Base-by-base conservation (phyloP, 345 rosid genomes). In the Aquilaria sinensis region DNA sequence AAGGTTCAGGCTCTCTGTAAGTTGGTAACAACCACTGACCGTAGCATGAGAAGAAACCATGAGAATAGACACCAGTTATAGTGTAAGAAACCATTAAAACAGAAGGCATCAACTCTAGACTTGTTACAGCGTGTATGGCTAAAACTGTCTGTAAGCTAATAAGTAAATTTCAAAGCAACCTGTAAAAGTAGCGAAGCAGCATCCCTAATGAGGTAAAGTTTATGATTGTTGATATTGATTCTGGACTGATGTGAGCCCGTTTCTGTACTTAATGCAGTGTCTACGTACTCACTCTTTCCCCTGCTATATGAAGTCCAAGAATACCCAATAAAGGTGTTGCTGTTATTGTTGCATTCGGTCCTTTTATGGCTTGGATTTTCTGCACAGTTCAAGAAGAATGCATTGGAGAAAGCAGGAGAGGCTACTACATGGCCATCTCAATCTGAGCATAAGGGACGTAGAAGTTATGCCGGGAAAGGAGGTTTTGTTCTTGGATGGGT, bases 251-350 rank as follows among this genome's bases (percentile, higher is more conserved):
- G 4, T 30, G 6, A 30, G 43, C 58, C 14, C 1, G 23, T 74
- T 45, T 32, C 70, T 43, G 31, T 69, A 47, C 53, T 34, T 52
- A 8, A 13, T 78, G 87, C 95, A 93, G 97, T 80, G 53, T 88
- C 86, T 56, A 83, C 87, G 74, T 90, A 88, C 70, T 94, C 97
- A 3, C 76, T 94, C 23, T 86, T 90, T 61, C 97, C 97, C 6
- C 97, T 90, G 58, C 83, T 90, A 67, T 81, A 75, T 0, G 88
- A 86, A 73, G 80, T 81, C 52, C 97, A 72, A 67, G 99, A 94
- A 66, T 90, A 90, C 60, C 87, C 88, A n/a, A 81, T 90, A 58
- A 94, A 94, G 74, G 91, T 88, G 57, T 53, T 85, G 47, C 10
- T 94, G 69, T 59, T 94, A 78, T 65, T 90, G 30, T 43, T 83